phyloP scores from a whole-genome alignment of 768 basidiomycete genomes.

The Lyophyllum decastes region DNA sequence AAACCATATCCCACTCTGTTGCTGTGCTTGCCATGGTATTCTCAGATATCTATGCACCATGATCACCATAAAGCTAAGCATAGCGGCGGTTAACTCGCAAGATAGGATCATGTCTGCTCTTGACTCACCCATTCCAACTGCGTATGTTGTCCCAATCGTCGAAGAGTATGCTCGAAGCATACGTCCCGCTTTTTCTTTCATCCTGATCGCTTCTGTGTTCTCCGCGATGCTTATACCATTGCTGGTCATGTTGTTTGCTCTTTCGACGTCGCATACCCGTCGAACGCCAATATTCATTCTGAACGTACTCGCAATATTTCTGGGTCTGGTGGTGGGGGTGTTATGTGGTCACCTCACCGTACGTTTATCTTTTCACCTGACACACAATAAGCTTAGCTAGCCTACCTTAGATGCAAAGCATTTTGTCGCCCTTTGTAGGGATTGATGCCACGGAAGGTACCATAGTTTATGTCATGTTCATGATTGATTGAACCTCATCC shows the following conservation, averaged over 20 bases:
- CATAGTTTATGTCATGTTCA: background rate
- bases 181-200: background rate
- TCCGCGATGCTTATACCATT: slow-evolving; percentile 23
- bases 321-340: slow-evolving; percentile 9
- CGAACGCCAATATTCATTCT: slow-evolving; percentile 22
- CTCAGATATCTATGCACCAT: background rate
- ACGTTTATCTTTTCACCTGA: no score
- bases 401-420: background rate
- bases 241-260: slow-evolving; percentile 20
- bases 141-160: background rate
- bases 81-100: background rate
- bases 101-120: background rate
- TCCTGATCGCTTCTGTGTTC: background rate
- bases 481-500: background rate
- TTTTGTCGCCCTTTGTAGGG: background rate
- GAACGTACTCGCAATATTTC: slow-evolving; percentile 20
- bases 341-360: background rate
- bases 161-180: background rate
- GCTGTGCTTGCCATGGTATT: background rate
- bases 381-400: background rate
- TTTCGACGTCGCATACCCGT: slow-evolving; percentile 23
- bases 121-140: background rate
- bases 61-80: background rate
- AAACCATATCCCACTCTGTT: no score
- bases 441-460: background rate